Evolutionary conservation across 2,329 filamentous ascomycete species (phyloP).

Genomic region (Pseudopyrenochaeta lycopersici): DNA sequence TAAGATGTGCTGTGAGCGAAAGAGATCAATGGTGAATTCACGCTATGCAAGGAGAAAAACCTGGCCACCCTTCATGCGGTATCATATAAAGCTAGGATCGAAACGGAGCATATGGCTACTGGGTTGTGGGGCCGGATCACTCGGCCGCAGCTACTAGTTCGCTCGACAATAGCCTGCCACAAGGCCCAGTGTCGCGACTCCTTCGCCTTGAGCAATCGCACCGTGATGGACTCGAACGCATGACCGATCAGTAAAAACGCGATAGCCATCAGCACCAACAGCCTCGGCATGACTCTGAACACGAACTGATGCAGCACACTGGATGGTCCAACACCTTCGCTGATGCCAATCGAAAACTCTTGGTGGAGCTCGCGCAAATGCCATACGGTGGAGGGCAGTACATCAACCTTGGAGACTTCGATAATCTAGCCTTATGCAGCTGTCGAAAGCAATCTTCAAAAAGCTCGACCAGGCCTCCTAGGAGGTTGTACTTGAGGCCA

Average conservation of each 20-base stretch:
- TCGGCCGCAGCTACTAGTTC: neutral
- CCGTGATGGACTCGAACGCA: neutral
- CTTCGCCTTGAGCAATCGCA: neutral
- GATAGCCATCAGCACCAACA: neutral
- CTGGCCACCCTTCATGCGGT: neutral
- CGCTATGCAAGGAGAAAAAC: neutral
- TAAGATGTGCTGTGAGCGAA: neutral
- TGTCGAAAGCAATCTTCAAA: neutral
- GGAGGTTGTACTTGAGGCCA: neutral
- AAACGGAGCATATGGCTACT: conserved; percentile 3
- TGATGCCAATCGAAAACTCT: neutral
- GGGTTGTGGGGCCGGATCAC: conserved; percentile 2
- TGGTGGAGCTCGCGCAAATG: neutral
- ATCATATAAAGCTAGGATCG: conserved; percentile 1
- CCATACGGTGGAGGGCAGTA: neutral
- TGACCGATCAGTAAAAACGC: neutral
- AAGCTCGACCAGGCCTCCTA: neutral
- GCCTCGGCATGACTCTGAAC: neutral
- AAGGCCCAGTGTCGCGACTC: neutral
- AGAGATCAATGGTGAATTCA: neutral
- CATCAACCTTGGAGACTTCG: neutral
- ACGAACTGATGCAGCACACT: neutral
- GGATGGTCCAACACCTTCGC: neutral
- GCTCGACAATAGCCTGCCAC: conserved; percentile 2
- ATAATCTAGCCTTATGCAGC: neutral